Base-by-base conservation (phyloP, 805 yeast genomes). In the Yarrowia keelungensis region DNA sequence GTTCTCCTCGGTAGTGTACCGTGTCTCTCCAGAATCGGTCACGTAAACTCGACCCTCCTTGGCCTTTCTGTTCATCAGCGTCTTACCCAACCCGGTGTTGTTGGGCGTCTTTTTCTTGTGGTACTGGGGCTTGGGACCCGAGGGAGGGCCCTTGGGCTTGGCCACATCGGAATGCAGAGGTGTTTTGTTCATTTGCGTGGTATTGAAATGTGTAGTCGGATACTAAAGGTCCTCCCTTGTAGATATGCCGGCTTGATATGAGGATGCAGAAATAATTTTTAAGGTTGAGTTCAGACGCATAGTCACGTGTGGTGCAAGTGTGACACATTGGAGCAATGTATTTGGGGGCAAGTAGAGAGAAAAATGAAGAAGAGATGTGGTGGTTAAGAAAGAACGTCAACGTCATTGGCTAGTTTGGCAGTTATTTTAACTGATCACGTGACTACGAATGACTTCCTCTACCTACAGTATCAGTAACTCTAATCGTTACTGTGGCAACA, bases 71-170 rank as follows among this genome's bases (percentile, higher is more conserved):
- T 90, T 89, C 69, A 89, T 88, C 71, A 93, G 87, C 16, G 93
- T 82, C 76, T 95, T 85, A 69, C 98, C 98, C 64, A 93, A 81
- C 7, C 97, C 98, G 70, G 91, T 87, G 5, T 86, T 81, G 75
- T 92, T 92, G 69, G 74, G 75, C 61, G 75, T 74, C 50, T 73
- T 74, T 15, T 74, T 73, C 74, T 91, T 90, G 78, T 91, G 91
- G 80, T 89, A 90, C 14, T 89, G 87, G 15, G 97, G 96, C 76
- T 92, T 92, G 42, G 98, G 98, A 26, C 97, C 97, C 80, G 89
- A 88, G 72, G 97, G 97, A 9, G 90, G 64, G 12, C 74, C 73
- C 61, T 65, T 65, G 59, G 61, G 32, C 56, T 56, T 65, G 39
- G 53, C 71, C 32, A 43, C 38, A 4, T 59, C 65, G 15, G 65